Evolutionary conservation across 306 rosid species (phyloP).

Genomic region (Mucuna pruriens): DNA sequence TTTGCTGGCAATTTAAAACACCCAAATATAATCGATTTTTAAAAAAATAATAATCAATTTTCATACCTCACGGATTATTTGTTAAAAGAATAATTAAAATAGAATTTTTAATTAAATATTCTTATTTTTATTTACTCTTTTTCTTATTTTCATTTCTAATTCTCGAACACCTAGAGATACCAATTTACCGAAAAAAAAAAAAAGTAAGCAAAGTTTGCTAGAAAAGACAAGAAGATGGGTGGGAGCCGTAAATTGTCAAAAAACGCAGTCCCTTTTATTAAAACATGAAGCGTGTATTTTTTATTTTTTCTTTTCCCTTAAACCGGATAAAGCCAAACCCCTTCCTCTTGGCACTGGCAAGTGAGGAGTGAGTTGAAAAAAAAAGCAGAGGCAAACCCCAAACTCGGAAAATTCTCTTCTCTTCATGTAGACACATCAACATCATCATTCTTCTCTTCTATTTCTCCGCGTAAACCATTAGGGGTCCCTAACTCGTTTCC

Average conservation of each 20-base stretch:
- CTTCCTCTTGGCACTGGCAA: background rate
- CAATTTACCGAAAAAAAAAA: too few species aligned
- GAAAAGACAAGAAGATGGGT: background rate
- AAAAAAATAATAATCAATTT: too few species aligned
- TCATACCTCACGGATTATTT: too few species aligned
- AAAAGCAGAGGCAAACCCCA: background rate
- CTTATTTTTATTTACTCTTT: too few species aligned
- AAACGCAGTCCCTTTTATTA: background rate
- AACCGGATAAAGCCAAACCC: background rate
- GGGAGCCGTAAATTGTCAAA: background rate
- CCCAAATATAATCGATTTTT: too few species aligned
- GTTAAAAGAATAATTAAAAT: too few species aligned
- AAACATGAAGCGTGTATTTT: background rate
- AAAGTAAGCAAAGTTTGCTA: background rate
- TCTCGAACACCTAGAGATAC: too few species aligned
- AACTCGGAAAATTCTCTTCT: background rate
- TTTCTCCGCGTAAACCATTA: background rate
- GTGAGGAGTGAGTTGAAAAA: background rate
- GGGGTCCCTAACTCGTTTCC: conserved; percentile 14
- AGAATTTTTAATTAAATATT: too few species aligned
- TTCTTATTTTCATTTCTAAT: too few species aligned
- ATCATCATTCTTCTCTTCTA: conserved; percentile 6
- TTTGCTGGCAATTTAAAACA: too few species aligned
- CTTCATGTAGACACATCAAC: background rate
- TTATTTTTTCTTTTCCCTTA: background rate